Percentiles rank a stretch among this genome's conserved stretches.
These are phyloP conservation scores for Diaporthe citrichinensis DNA, from an alignment of 2,329 filamentous ascomycete genomes.

Conservation along the genomic window DNA sequence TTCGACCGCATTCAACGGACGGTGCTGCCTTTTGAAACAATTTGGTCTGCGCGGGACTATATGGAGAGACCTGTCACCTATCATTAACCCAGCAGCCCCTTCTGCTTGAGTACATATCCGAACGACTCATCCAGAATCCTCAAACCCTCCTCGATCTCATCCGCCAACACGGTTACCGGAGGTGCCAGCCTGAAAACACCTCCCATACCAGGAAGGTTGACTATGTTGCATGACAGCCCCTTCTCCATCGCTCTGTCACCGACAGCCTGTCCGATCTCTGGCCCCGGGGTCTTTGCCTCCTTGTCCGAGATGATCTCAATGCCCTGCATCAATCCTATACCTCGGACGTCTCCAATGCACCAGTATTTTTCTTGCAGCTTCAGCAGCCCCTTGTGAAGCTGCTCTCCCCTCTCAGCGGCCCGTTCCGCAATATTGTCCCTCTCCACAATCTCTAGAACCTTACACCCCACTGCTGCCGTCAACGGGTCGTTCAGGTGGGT, in stretches of 20 bases:
- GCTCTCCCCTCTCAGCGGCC: constrained; percentile 57
- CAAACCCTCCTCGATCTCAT: constrained; percentile 61
- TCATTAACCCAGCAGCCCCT: not conserved
- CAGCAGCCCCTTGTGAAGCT: constrained; percentile 59
- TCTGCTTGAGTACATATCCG: constrained; percentile 46
- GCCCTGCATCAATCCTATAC: constrained; percentile 64
- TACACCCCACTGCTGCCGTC: constrained; percentile 66
- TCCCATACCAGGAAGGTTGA: constrained; percentile 61
- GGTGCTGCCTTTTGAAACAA: not conserved
- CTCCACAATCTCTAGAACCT: constrained; percentile 67
- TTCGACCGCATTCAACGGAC: not conserved
- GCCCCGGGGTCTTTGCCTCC: constrained; percentile 57
- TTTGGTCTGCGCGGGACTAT: not conserved
- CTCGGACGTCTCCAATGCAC: constrained; percentile 67
- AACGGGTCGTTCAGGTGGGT: constrained; percentile 70
- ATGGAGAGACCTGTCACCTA: no score
- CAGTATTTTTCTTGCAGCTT: constrained; percentile 62
- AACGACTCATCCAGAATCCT: constrained; percentile 66
- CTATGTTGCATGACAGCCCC: constrained; percentile 65
- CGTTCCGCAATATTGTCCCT: constrained; percentile 60
- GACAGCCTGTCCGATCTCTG: constrained; percentile 59
- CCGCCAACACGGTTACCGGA: constrained; percentile 61
- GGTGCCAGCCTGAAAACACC: constrained; percentile 67
- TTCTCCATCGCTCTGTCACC: constrained; percentile 59
- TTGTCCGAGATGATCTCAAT: constrained; percentile 64